Conservation (phyloP, 2,329 filamentous ascomycete species). For the Aspergillus thermomutatus region DNA sequence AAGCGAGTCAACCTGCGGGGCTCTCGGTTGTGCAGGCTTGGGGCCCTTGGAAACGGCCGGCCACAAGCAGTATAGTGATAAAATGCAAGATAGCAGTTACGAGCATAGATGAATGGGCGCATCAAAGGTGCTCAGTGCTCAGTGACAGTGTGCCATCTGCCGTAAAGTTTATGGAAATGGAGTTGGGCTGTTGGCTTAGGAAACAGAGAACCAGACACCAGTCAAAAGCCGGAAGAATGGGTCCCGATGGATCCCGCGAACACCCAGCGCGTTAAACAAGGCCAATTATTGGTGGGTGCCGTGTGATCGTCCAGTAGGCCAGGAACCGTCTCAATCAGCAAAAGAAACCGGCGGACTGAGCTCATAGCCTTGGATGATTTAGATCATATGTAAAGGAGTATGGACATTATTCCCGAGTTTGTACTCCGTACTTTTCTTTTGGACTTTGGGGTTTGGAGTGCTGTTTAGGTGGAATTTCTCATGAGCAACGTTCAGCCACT, state of each 20-base stretch:
- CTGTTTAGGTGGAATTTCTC: background rate
- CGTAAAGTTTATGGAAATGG: background rate
- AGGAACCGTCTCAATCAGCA: constrained; percentile 1
- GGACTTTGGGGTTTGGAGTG: background rate
- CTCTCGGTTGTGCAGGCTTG: background rate
- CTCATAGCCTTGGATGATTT: background rate
- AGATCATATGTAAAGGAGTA: too few species aligned
- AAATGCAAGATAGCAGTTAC: background rate
- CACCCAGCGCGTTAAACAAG: constrained; percentile 1
- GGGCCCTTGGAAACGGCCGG: background rate
- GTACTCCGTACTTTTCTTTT: too few species aligned
- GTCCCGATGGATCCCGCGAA: constrained; percentile 3
- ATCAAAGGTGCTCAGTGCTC: background rate
- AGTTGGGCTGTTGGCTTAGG: background rate
- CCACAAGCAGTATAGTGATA: background rate
- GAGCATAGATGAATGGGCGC: background rate
- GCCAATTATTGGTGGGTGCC: background rate
- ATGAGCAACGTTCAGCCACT: background rate
- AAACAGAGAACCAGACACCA: background rate
- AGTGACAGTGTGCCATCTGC: background rate
- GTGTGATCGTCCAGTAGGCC: constrained; percentile 7
- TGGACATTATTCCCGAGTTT: too few species aligned
- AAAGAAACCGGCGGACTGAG: background rate
- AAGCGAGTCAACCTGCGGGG: background rate
- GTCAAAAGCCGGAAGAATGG: constrained; percentile 3